Evolutionary conservation across 179 eudicot species (phyloP), one percentile per base, ranked within the genome.

Genomic region (Nepenthes alata): DNA sequence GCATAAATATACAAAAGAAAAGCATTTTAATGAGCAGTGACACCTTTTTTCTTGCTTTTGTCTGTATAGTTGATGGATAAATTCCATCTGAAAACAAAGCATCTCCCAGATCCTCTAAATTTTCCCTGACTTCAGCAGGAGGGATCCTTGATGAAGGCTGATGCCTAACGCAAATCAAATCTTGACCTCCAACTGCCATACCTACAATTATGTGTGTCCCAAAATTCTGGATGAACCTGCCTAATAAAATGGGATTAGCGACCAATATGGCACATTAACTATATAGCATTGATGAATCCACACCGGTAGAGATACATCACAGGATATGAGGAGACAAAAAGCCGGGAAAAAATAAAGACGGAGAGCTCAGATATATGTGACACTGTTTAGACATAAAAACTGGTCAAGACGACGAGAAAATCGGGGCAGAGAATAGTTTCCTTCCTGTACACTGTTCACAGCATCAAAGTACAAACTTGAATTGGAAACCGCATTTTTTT

Each of bases 131-230:
- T 67, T 86, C 91, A 61, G 83, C 75, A 8, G 95, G 77, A 59
- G 88, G 69, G 54, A 89, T 78, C 47, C 68, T 57, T 15, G 98
- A 91, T 13, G 96, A 78, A 35, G 88, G 84, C 45, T 71, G 74
- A 71, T 91, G 98, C 65, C 89, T 84, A 48, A 89, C 86, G 61
- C 96, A 91, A 53, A 91, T 65, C 67, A 91, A 70, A 76, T 91
- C 98, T 76, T 91, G 96, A 75, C 98, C 98, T 56, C 98, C 98
- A 77, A 91, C 84, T 37, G 86, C 98, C 80, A 91, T 74, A 64
- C 98, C 98, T 12, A 89, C 89, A 59, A 91, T 83, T 58, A 91
- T 70, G 64, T 91, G 98, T 14, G 98, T 91, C 57, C 98, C 98
- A 58, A 76, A 91, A 58, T 85, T 86, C 74, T 60, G 82, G 71